Conservation (phyloP, 2,329 filamentous ascomycete species). For the Allantophomopsis lycopodina region DNA sequence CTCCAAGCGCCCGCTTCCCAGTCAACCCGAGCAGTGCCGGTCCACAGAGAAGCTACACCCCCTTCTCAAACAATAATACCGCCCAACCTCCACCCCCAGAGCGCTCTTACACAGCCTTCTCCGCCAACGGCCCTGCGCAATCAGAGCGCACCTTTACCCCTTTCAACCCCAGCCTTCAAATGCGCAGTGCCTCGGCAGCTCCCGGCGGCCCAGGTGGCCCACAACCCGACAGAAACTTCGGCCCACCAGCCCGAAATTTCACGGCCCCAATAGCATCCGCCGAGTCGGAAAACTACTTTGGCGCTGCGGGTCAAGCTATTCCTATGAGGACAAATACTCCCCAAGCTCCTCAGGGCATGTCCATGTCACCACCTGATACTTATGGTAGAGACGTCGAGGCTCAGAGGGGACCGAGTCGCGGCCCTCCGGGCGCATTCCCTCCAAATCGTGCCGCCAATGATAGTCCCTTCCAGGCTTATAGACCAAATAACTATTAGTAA, state of each 20-base stretch:
- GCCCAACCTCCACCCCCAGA: background rate
- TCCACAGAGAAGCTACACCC: background rate
- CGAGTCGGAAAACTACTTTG: background rate
- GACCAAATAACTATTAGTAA: no score
- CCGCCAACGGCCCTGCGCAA: background rate
- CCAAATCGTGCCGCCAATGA: background rate
- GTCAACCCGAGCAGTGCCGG: background rate
- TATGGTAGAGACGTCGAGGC: background rate
- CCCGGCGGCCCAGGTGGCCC: no score
- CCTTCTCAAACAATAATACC: background rate
- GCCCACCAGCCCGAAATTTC: no score
- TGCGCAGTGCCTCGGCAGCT: background rate
- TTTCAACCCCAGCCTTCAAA: background rate
- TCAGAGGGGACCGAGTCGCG: background rate
- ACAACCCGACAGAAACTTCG: no score
- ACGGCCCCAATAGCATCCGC: background rate
- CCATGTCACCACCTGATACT: no score
- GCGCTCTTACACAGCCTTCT: background rate
- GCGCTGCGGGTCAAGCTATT: background rate
- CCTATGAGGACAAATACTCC: background rate
- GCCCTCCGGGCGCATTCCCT: background rate
- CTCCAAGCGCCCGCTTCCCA: background rate
- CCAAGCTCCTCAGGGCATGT: background rate
- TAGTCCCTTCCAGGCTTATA: background rate
- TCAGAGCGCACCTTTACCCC: background rate